Percentiles rank a stretch among this genome's conserved stretches.
Evolutionary conservation across 2,329 filamentous ascomycete species (phyloP).

Genomic region (Thermothelomyces thermophilus): DNA sequence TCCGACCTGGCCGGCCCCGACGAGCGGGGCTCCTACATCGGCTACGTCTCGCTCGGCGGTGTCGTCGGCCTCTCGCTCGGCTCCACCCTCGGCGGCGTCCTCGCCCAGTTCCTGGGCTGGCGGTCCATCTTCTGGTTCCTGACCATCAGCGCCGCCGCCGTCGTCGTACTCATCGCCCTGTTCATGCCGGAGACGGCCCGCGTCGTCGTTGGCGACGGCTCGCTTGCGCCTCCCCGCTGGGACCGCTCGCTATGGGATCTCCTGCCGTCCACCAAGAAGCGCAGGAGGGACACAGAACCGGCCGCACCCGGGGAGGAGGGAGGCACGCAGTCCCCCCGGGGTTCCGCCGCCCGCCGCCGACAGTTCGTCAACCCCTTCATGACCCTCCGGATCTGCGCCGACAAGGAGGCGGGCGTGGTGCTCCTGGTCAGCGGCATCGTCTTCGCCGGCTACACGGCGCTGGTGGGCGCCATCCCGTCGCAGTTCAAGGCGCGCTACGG

Average conservation of each 20-base stretch:
- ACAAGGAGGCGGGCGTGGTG: slow-evolving; percentile 57
- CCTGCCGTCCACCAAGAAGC: slow-evolving; percentile 1
- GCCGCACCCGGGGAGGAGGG: too few species aligned
- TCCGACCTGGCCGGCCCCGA: slow-evolving; percentile 57
- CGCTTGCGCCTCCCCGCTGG: not conserved
- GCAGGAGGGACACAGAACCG: not conserved
- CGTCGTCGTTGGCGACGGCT: slow-evolving; percentile 39
- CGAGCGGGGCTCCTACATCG: slow-evolving; percentile 56
- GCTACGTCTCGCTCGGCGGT: slow-evolving; percentile 42
- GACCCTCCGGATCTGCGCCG: slow-evolving; percentile 70
- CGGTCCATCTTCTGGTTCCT: slow-evolving; percentile 48
- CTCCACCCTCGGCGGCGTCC: slow-evolving; percentile 44
- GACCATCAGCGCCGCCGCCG: slow-evolving; percentile 32
- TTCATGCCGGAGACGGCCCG: slow-evolving; percentile 42
- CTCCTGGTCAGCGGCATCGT: slow-evolving; percentile 39
- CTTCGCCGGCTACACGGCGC: slow-evolving; percentile 45
- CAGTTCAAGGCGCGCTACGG: slow-evolving; percentile 49
- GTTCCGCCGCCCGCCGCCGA: too few species aligned
- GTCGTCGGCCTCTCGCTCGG: slow-evolving; percentile 39
- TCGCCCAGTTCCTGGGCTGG: slow-evolving; percentile 45
- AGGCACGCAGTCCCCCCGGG: not conserved
- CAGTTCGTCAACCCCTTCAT: slow-evolving; percentile 63
- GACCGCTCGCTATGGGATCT: slow-evolving; percentile 6
- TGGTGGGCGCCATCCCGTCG: slow-evolving; percentile 39
- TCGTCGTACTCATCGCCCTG: slow-evolving; percentile 33